A percentile compares a stretch with the other conserved stretches of the same genome.
These are phyloP conservation scores for Sinapis alba DNA, from an alignment of 441 rosid genomes.

Conservation along the genomic window DNA sequence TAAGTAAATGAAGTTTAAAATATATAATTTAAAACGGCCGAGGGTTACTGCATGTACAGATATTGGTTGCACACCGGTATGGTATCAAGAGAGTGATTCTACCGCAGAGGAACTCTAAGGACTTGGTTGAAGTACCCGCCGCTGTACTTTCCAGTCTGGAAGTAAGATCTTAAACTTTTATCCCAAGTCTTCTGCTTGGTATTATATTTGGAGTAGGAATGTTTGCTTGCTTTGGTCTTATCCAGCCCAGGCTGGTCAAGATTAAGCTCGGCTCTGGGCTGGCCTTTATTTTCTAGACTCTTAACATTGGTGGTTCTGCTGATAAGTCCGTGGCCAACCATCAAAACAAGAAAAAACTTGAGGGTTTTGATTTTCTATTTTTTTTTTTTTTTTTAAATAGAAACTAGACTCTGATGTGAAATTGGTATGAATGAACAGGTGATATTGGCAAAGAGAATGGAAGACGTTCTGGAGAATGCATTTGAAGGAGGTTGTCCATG, in stretches of 20 bases:
- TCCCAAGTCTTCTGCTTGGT: background rate
- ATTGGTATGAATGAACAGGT: constrained; percentile 52
- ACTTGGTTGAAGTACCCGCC: constrained; percentile 91
- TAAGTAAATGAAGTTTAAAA: background rate
- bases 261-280: no score
- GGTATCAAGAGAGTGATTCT: constrained; percentile 95
- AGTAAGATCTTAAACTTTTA: constrained; percentile 43
- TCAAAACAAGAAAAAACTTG: no score
- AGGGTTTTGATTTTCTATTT: no score
- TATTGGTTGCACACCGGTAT: constrained; percentile 91
- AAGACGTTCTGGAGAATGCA: constrained; percentile 93
- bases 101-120: constrained; percentile 93
- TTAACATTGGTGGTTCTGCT: no score
- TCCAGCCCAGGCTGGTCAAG: no score
- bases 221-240: no score
- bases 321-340: no score
- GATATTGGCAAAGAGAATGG: constrained; percentile 84
- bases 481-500: constrained; percentile 98
- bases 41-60: constrained; percentile 48
- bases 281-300: no score
- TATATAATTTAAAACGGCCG: background rate
- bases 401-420: background rate
- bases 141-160: constrained; percentile 83
- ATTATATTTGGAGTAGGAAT: no score
- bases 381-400: no score